A percentile compares a stretch with the other conserved stretches of the same genome.
These are phyloP conservation scores for Huntiella savannae DNA, from an alignment of 2,329 filamentous ascomycete species.

Conservation along the genomic window DNA sequence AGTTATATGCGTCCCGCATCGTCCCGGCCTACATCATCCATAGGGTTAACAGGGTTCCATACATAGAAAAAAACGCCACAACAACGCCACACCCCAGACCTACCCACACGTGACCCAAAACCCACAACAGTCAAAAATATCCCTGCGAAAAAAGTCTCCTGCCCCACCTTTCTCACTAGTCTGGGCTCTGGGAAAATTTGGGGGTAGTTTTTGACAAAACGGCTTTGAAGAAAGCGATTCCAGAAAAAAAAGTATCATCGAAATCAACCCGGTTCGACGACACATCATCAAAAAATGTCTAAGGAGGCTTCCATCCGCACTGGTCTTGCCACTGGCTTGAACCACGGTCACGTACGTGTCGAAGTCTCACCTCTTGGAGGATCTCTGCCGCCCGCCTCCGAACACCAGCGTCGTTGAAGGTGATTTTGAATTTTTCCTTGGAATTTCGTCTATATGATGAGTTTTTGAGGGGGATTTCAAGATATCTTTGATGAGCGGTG, in stretches of 20 bases:
- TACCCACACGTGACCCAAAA: slow-evolving; percentile 3
- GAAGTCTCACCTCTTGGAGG: slow-evolving; percentile 56
- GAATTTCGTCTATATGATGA: not conserved
- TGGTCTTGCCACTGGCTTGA: slow-evolving; percentile 42
- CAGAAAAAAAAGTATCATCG: slow-evolving; percentile 10
- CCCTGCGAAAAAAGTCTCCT: not conserved
- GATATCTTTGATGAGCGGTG: not conserved
- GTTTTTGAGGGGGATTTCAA: not conserved
- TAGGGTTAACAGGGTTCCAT: too few species aligned
- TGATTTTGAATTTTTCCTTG: slow-evolving; percentile 9
- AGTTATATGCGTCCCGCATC: too few species aligned
- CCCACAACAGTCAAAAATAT: slow-evolving; percentile 5
- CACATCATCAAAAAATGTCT: slow-evolving; percentile 29
- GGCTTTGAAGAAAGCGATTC: not conserved
- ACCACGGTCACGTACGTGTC: slow-evolving; percentile 45
- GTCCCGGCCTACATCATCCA: too few species aligned
- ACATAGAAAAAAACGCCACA: too few species aligned
- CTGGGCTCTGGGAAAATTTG: not conserved
- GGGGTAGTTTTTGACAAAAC: too few species aligned
- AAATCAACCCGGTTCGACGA: slow-evolving; percentile 15
- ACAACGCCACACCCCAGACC: slow-evolving; percentile 3
- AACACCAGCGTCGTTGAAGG: slow-evolving; percentile 2
- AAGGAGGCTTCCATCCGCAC: slow-evolving; percentile 37
- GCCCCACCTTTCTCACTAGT: slow-evolving; percentile 4
- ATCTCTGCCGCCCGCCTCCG: slow-evolving; percentile 33